Evolutionary conservation across 2,329 filamentous ascomycete genomes (phyloP), one percentile per base, ranked within the genome.

Genomic region (Aspergillus luchuensis): DNA sequence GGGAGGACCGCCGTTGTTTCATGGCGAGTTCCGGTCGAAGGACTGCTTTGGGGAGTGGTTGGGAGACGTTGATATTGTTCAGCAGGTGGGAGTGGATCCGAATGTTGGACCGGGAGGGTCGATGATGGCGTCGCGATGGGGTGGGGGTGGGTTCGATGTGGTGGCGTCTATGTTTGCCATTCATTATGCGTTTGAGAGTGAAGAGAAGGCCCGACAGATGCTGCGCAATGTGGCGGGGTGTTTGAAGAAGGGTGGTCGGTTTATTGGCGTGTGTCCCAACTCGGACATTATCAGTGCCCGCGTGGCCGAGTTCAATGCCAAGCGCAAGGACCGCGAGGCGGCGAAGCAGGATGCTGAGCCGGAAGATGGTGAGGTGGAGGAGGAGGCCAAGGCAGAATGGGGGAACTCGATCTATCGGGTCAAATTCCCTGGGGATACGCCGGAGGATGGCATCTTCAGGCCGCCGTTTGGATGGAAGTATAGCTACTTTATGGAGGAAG

Each of bases 91-190:
- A 21, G 97, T 97, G 68, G 91, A 96, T 71, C 82, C 85, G 0
- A 89, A 88, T 61, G 85, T 83, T 13, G 88, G 80, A 69, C 91
- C 81, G 0, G 83, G 81, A 28, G 76, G 78, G 1, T 76, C 76
- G 23, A 77, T 83, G 36, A 81, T 84, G 68, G 80, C 80, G 79
- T 90, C 87, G 76, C 88, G 87, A 41, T 88, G 85, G 78, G 85
- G 85, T 63, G 87, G 87, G 56, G 89, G 89, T 58, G 93, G 94
- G 4, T 99, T 98, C 69, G 95, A 99, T 74, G 91, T 98, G 45
- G 94, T 99, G 64, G 92, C 90, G 72, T 97, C 97, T 87, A 99
- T 99, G 95, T 99, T 99, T 77, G 96, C 92, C 71, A 95, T 99
- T 88, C 95, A 99, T 79, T 99, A 99, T 75, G 93, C 95, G 5